Base-by-base conservation (phyloP, 2,329 filamentous ascomycete genomes). In the Aphanoascus verrucosus region DNA sequence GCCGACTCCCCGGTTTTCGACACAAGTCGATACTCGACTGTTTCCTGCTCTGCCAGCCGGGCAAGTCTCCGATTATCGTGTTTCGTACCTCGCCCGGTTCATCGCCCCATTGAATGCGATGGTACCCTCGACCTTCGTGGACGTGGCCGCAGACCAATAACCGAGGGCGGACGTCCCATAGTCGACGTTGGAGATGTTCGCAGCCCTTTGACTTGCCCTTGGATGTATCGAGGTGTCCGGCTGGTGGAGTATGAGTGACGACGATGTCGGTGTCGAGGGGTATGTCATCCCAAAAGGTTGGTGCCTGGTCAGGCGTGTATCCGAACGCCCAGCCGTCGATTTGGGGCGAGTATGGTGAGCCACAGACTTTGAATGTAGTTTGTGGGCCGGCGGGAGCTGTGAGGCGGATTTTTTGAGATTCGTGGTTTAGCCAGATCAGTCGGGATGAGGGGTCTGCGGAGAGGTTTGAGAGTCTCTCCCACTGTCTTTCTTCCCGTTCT, bases 81-180 rank as follows among this genome's bases (percentile, higher is more conserved):
- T 56, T 55, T 46, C 53, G 35, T 34, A 62, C 56, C 31, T 57
- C 49, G 12, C 48, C 38, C 12, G 11, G 37, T 41, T 53, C 47
- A 34, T 42, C 44, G 32, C 46, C 32, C 78, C 79, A 82, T 42
- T 63, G 64, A 28, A 81, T 68, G 31, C 74, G 67, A 60, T 77
- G 70, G 47, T 72, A 77, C 31, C 79, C 79, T 62, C 79, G 67
- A 41, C 71, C 74, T 61, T 77, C 74, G 65, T 82, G 79, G 37
- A 80, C 75, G 67, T 82, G 79, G n/a, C 79, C 80, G 61, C 75
- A 82, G 52, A 82, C 66, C 57, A 72, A 72, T 56, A 82, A 63
- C 57, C 67, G 51, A 23, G 79, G 79, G 51, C 74, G 69, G 28
- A 78, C 69, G 34, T 67, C 65, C 62, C 69, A 68, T 49, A 82